These are phyloP conservation scores for Mixia osmundae DNA, from an alignment of 1,284 basidiomycete genomes.

Conservation along the genomic window DNA sequence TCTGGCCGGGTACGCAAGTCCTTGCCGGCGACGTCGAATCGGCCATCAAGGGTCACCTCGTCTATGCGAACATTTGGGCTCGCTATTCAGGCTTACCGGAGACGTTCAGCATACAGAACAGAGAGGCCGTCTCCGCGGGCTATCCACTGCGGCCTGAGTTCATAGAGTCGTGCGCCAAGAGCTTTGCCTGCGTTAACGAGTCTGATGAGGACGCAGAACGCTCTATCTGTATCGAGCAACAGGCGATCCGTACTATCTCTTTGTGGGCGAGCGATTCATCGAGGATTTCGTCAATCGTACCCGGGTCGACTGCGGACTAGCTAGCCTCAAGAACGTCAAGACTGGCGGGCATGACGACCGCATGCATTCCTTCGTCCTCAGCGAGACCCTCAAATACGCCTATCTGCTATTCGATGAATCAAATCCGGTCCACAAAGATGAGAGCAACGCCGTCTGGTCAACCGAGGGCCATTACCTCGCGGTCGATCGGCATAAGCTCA, in stretches of 20 bases:
- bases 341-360: slow-evolving; percentile 57
- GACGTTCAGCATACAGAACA: slow-evolving; percentile 55
- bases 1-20: slow-evolving; percentile 72
- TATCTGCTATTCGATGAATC: slow-evolving; percentile 74
- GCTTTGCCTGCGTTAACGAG: slow-evolving; percentile 10
- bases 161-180: slow-evolving; percentile 6
- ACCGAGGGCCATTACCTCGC: slow-evolving; percentile 79
- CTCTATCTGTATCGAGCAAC: slow-evolving; percentile 91
- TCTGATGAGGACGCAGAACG: slow-evolving; percentile 52
- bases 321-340: slow-evolving; percentile 51
- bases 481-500: slow-evolving; percentile 22
- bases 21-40: slow-evolving; percentile 72
- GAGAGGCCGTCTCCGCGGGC: slow-evolving; percentile 46
- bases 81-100: slow-evolving; percentile 65
- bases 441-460: slow-evolving; percentile 62
- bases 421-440: slow-evolving; percentile 44
- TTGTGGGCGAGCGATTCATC: slow-evolving; percentile 62
- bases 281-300: slow-evolving; percentile 46
- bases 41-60: slow-evolving; percentile 15
- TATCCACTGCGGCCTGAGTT: slow-evolving; percentile 59
- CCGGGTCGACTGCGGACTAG: slow-evolving; percentile 61
- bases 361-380: slow-evolving; percentile 29
- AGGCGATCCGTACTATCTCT: slow-evolving; percentile 66
- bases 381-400: slow-evolving; percentile 67
- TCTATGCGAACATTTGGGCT: slow-evolving; percentile 37